Conservation (phyloP, 2,329 filamentous ascomycete species). For the Akanthomyces uredinophilus region DNA sequence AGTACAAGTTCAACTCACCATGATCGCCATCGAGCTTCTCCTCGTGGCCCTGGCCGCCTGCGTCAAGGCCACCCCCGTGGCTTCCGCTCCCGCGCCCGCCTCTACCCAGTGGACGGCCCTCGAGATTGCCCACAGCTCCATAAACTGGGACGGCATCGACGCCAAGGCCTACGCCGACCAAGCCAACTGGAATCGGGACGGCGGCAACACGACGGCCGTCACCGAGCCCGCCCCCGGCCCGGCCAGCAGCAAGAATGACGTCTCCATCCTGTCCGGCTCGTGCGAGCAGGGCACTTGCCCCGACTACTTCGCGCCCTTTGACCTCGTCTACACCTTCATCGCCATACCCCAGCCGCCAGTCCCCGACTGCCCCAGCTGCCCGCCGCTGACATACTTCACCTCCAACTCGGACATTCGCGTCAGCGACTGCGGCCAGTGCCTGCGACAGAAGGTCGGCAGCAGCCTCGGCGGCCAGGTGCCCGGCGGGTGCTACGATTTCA, state of each 20-base stretch:
- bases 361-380: slow-evolving; percentile 2
- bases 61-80: not conserved
- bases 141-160: slow-evolving; percentile 6
- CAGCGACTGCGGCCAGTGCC: slow-evolving; percentile 12
- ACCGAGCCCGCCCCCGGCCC: not conserved
- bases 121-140: not conserved
- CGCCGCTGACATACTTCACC: slow-evolving; percentile 11
- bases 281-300: slow-evolving; percentile 16
- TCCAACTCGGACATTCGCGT: slow-evolving; percentile 11
- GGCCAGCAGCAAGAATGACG: not conserved
- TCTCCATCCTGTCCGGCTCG: not conserved
- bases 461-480: not conserved
- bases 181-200: not conserved
- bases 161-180: not conserved
- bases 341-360: not conserved
- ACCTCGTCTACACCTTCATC: slow-evolving; percentile 14
- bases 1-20: not conserved
- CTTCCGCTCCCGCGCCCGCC: not conserved
- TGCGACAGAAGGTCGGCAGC: slow-evolving; percentile 1
- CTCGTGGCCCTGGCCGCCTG: not conserved
- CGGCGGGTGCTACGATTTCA: slow-evolving; percentile 13
- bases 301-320: slow-evolving; percentile 13
- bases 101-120: not conserved
- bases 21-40: not conserved
- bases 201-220: not conserved